Evolutionary conservation across 2,329 filamentous ascomycete genomes (phyloP), one percentile per base, ranked within the genome.

Genomic region (Volutella citrinella): DNA sequence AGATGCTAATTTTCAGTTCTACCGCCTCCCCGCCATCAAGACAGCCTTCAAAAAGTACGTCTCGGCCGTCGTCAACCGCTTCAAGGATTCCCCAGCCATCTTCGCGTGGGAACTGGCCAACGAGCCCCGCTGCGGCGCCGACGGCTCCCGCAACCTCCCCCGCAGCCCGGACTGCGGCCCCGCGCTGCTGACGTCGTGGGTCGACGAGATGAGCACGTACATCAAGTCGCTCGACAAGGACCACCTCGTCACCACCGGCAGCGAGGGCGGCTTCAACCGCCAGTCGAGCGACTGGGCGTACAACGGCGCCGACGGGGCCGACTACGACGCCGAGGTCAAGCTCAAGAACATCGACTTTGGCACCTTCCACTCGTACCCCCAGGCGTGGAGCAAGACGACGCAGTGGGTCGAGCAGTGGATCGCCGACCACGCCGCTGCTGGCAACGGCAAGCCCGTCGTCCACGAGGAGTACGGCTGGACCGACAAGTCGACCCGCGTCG

Each of bases 51-150:
- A 76, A 46, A 66, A 64, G 29, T 86, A 84, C 52, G 70, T 84
- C 50, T 63, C 71, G 30, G 63, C 66, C 1, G 68, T 85, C 7
- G 70, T 85, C 4, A 71, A 60, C 14, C 66, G 80, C 10, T 84
- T 82, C 60, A 71, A 64, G 27, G 62, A 68, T 41, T 81, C 76
- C 0, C 60, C 73, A 0, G 71, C 80, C 0, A 69, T 85, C 28
- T 76, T 84, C 44, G 77, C 78, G 0, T 85, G 81, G 81, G 80
- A 85, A 49, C 63, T 85, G 3, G 75, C 68, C 36, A 85, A 85
- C 45, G 81, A 85, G 40, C 66, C 68, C 14, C 67, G 69, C 38
- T 74, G 70, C 52, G 68, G 66, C 15, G 69, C 62, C 16, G 68
- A 72, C 32, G 57, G 50, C 7, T 48, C 46, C 7, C 68, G 69